A percentile compares a stretch with the other conserved stretches of the same genome.
These are phyloP conservation scores for Colletotrichum sansevieriae DNA, from an alignment of 2,329 filamentous ascomycete species.

Conservation along the genomic window DNA sequence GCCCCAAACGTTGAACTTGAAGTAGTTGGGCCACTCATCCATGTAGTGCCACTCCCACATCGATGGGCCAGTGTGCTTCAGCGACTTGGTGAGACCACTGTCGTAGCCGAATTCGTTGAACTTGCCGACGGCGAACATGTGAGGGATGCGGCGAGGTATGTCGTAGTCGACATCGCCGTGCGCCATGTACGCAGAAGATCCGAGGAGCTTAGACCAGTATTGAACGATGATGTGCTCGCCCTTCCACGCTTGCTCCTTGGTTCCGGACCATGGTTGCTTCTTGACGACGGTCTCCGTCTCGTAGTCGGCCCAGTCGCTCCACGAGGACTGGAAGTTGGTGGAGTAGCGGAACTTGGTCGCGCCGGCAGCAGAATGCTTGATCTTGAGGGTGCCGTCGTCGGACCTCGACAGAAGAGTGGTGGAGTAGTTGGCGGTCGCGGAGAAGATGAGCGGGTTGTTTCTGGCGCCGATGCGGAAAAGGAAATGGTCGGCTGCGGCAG, in stretches of 20 bases:
- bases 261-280: conserved; percentile 68
- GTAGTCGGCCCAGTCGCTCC: conserved; percentile 71
- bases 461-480: conserved; percentile 49
- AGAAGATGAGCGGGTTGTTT: conserved; percentile 38
- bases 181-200: conserved; percentile 71
- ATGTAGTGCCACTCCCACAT: conserved; percentile 72
- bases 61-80: conserved; percentile 62
- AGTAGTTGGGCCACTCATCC: conserved; percentile 72
- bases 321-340: conserved; percentile 71
- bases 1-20: conserved; percentile 76
- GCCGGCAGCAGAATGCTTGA: conserved; percentile 71
- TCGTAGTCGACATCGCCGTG: conserved; percentile 64
- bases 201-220: conserved; percentile 71
- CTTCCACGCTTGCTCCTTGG: conserved; percentile 67
- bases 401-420: conserved; percentile 60
- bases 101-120: conserved; percentile 76
- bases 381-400: conserved; percentile 52
- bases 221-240: conserved; percentile 75
- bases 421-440: conserved; percentile 53
- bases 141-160: conserved; percentile 67
- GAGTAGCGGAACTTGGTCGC: conserved; percentile 74
- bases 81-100: conserved; percentile 66
- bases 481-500: conserved; percentile 69
- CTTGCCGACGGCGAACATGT: conserved; percentile 72
- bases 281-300: conserved; percentile 62